phyloP scores from a whole-genome alignment of 805 yeast species.

The Candida broadrunensis region DNA sequence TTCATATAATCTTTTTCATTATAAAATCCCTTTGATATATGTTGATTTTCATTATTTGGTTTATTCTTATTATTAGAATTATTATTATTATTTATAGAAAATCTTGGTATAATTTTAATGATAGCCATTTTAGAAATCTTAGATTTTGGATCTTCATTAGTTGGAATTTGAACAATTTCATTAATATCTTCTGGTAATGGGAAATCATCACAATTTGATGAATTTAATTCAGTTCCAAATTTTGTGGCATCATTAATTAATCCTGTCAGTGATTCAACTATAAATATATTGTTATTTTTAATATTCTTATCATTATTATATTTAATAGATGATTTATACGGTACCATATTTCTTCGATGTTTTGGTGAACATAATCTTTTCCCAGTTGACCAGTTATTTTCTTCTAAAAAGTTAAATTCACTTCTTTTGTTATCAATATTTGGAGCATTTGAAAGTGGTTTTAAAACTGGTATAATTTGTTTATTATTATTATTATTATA shows the following conservation, averaged over 20 bases:
- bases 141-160: constrained; percentile 24
- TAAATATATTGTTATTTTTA: constrained; percentile 39
- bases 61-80: not conserved
- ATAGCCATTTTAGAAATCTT: constrained; percentile 35
- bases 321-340: constrained; percentile 31
- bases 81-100: no score
- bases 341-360: constrained; percentile 17
- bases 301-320: constrained; percentile 13
- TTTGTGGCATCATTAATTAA: constrained; percentile 60
- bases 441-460: constrained; percentile 19
- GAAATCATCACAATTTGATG: constrained; percentile 59
- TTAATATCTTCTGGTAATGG: constrained; percentile 56
- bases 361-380: constrained; percentile 45
- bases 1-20: constrained; percentile 22
- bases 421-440: constrained; percentile 5
- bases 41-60: not conserved
- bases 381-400: constrained; percentile 25
- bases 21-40: constrained; percentile 25
- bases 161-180: constrained; percentile 61
- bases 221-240: constrained; percentile 66
- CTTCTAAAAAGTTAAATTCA: not conserved
- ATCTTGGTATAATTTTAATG: constrained; percentile 29
- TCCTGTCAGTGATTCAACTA: constrained; percentile 64
- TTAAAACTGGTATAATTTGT: constrained; percentile 23
- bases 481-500: constrained; percentile 5